A percentile compares a stretch with the other conserved stretches of the same genome.
Conservation (phyloP, 1,284 basidiomycete genomes). For the Ustilago nuda region DNA sequence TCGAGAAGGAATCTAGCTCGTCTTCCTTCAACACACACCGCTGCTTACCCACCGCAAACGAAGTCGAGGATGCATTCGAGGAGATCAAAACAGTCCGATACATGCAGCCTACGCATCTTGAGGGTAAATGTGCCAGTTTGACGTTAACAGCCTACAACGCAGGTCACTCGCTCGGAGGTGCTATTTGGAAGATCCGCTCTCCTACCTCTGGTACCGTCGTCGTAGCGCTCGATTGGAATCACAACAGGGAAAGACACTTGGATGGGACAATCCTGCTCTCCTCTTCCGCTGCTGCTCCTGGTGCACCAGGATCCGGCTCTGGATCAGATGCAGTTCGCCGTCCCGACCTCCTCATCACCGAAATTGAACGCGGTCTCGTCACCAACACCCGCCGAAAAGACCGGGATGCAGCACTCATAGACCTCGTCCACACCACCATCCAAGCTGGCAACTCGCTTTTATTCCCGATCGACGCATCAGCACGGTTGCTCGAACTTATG, state of each 20-base stretch:
- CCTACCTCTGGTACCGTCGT: conserved; percentile 95
- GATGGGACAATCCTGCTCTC: conserved; percentile 82
- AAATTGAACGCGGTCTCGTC: conserved; percentile 81
- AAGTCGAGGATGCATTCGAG: conserved; percentile 95
- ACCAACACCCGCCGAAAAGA: conserved; percentile 90
- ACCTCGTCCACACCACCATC: conserved; percentile 82
- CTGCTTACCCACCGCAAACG: conserved; percentile 80
- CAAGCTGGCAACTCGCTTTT: conserved; percentile 84
- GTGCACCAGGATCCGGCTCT: conserved; percentile 28
- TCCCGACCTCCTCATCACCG: conserved; percentile 82
- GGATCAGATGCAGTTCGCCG: conserved; percentile 57
- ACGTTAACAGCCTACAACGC: conserved; percentile 96
- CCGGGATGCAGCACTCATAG: conserved; percentile 77
- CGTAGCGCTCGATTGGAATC: conserved; percentile 96
- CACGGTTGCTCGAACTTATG: conserved; percentile 90
- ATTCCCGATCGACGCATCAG: conserved; percentile 92
- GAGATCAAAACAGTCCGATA: conserved; percentile 91
- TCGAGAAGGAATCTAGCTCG: conserved; percentile 24
- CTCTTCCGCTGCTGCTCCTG: conserved; percentile 41
- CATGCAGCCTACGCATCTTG: conserved; percentile 93
- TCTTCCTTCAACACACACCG: conserved; percentile 11
- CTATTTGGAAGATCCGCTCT: conserved; percentile 97
- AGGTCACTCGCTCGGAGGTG: conserved; percentile 94
- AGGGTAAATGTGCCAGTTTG: conserved; percentile 77
- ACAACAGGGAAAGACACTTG: conserved; percentile 94